Percentiles rank a stretch among this genome's conserved stretches.
These are phyloP conservation scores for Astragalus glycyphyllos DNA, from an alignment of 306 rosid genomes.

Conservation along the genomic window DNA sequence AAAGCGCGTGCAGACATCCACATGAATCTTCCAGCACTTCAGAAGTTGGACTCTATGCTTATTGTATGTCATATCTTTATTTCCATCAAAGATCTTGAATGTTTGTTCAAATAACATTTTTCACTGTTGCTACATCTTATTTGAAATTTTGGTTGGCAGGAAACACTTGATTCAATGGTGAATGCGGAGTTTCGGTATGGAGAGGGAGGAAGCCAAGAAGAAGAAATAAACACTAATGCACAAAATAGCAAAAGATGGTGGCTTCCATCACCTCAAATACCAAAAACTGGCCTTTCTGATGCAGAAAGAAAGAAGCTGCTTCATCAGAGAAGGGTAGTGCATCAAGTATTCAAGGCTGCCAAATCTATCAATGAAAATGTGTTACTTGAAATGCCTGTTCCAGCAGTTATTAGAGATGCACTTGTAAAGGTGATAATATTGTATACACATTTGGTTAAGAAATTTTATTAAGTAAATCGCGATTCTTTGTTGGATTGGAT, in stretches of 20 bases:
- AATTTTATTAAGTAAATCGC: background rate
- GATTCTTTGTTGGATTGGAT: conserved; percentile 22
- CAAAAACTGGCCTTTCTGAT: conserved; percentile 78
- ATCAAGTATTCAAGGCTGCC: conserved; percentile 92
- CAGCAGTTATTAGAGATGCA: conserved; percentile 67
- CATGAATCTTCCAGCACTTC: conserved; percentile 94
- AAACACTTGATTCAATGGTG: conserved; percentile 85
- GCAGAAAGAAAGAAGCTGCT: conserved; percentile 62
- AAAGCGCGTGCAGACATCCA: conserved; percentile 91
- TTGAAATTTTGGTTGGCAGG: conserved; percentile 55
- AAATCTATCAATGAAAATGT: conserved; percentile 80
- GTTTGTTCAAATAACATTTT: conserved; percentile 3
- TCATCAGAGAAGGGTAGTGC: conserved; percentile 70
- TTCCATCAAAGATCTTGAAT: conserved; percentile 27
- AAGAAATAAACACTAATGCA: conserved; percentile 58
- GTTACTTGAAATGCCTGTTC: conserved; percentile 89
- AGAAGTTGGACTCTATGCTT: conserved; percentile 94
- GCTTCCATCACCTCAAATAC: conserved; percentile 88
- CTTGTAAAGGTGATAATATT: conserved; percentile 68
- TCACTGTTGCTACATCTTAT: background rate
- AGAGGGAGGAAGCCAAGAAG: conserved; percentile 84
- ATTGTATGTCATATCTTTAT: conserved; percentile 65
- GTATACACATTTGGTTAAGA: background rate
- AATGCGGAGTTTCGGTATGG: conserved; percentile 86
- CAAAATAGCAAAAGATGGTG: conserved; percentile 80